A percentile compares a stretch with the other conserved stretches of the same genome.
phyloP scores from a whole-genome alignment of 768 basidiomycete genomes.

The Phanerochaete sordida region DNA sequence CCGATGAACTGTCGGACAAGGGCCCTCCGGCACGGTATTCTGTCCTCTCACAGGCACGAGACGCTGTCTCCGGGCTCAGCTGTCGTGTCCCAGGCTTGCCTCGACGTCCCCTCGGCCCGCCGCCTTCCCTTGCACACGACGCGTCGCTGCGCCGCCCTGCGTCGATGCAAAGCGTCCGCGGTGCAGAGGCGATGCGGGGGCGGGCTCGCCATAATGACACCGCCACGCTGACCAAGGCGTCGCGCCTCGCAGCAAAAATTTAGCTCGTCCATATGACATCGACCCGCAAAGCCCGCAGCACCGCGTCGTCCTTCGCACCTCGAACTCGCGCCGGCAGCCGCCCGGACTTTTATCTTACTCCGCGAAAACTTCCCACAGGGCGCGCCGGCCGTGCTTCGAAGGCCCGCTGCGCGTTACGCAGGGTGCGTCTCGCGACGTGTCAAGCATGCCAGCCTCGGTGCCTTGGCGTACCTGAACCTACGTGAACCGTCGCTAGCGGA shows the following conservation, averaged over 20 bases:
- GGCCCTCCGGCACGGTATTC: neutral
- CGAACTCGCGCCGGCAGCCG: neutral
- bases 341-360: neutral
- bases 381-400: too few species aligned
- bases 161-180: too few species aligned
- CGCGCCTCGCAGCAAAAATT: neutral
- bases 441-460: too few species aligned
- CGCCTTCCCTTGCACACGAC: neutral
- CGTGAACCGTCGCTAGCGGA: too few species aligned
- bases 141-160: neutral
- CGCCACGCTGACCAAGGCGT: neutral
- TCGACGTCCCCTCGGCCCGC: neutral
- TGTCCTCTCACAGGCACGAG: neutral
- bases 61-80: neutral
- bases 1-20: neutral
- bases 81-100: neutral
- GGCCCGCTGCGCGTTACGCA: too few species aligned
- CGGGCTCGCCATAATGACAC: neutral
- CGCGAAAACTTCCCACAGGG: too few species aligned
- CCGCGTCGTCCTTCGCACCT: neutral
- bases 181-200: too few species aligned
- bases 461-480: too few species aligned
- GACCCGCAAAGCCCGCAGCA: neutral
- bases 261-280: neutral
- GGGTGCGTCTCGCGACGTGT: too few species aligned